Evolutionary conservation across 768 basidiomycete species (phyloP), one percentile per base, ranked within the genome.

Genomic region (Leccinum subtestaceum): DNA sequence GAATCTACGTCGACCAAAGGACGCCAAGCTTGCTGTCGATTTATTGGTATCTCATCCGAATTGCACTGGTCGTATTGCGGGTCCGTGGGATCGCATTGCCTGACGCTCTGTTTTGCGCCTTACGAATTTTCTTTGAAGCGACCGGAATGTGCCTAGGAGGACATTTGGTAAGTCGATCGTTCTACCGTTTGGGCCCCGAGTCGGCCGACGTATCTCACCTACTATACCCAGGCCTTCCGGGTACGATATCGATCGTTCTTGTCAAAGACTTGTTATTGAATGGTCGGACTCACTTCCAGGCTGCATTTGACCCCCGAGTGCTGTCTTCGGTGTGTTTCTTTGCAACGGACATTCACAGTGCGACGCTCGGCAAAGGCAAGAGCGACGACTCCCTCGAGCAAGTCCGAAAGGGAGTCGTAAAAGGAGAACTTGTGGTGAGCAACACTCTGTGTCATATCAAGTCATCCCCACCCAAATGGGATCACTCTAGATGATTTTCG

Each of bases 91-190:
- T 38, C 6, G 15, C 36, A 38, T 38, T 3, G 3, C 8, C 36
- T 38, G 36, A 17, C 36, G 0, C 6, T 38, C 15, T 38, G 36
- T 15, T 17, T 38, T 38, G 36, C 21, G 45, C 27, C 55, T 65
- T 12, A 67, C 15, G 38, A 52, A 0, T 17, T 29, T 54, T 54
- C 32, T 48, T 29, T 25, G 61, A 64, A 88, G 88, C 87, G 1
- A 95, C 93, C 3, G 93, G 93, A 47, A 94, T 95, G 91, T 95
- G 93, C 65, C 82, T 93, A 6, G 90, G 92, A 34, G 93, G 92
- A 2, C 93, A 94, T 67, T 75, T 93, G 63, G 91, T 91, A 69
- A 51, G 27, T 2, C 8, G 1, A 8, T 2, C 8, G 1, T 7
- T 50, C 31, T 52, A 9, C 27, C 43, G 4, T 46, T 53, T 31